Evolutionary conservation across 352 stramenopile species (phyloP).

Genomic region (Poterioochromonas sp.): DNA sequence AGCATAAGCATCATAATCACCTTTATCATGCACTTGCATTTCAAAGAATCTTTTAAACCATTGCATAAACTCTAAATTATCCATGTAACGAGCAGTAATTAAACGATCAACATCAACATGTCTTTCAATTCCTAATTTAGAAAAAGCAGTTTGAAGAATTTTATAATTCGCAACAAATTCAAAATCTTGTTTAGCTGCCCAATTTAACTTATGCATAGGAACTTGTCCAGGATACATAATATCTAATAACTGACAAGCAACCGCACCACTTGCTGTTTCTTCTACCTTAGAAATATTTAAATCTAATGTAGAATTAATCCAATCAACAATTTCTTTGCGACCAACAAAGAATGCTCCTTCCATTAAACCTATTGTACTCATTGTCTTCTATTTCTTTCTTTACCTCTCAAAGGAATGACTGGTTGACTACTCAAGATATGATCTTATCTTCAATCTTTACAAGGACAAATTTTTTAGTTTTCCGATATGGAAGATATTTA

Average conservation of each 20-base stretch:
- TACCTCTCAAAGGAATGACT: too few species aligned
- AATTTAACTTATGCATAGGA: slow-evolving; percentile 93
- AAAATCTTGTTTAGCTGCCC: slow-evolving; percentile 89
- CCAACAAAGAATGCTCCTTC: slow-evolving; percentile 91
- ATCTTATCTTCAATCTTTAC: too few species aligned
- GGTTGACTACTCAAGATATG: too few species aligned
- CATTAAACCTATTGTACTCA: slow-evolving; percentile 75
- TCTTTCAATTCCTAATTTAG: slow-evolving; percentile 83
- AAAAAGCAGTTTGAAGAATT: slow-evolving; percentile 93
- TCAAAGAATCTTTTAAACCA: slow-evolving; percentile 89
- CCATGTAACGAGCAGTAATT: slow-evolving; percentile 96
- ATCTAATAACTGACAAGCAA: slow-evolving; percentile 95
- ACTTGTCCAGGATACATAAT: slow-evolving; percentile 80
- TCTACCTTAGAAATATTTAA: slow-evolving; percentile 92
- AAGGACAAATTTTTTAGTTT: too few species aligned
- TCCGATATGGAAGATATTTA: too few species aligned
- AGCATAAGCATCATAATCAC: slow-evolving; percentile 18
- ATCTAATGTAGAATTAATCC: slow-evolving; percentile 90
- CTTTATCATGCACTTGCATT: slow-evolving; percentile 51
- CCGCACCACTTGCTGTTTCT: slow-evolving; percentile 80
- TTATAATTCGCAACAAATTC: slow-evolving; percentile 99
- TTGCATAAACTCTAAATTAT: slow-evolving; percentile 99
- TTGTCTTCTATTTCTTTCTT: too few species aligned
- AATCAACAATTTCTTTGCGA: slow-evolving; percentile 93
- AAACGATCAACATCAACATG: slow-evolving; percentile 95